Evolutionary conservation across 257 asterid genomes (phyloP), one percentile per base, ranked within the genome.

Genomic region (Pogostemon cablin): DNA sequence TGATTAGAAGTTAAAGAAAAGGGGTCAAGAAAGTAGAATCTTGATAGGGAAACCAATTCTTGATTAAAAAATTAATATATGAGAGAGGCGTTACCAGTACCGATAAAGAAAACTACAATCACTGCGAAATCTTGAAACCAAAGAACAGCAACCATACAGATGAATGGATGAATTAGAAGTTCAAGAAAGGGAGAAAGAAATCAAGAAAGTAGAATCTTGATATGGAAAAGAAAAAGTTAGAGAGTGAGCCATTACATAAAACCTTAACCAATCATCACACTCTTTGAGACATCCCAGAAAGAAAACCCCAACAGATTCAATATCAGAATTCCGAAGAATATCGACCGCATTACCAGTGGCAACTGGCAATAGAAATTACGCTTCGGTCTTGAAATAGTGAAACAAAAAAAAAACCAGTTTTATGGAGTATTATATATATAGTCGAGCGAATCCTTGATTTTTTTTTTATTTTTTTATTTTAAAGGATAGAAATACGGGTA

Each of bases 331-430:
- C 64, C 65, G 35, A 65, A 0, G 5, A 48, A 69, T 70, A 73
- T n/a, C 65, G 47, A 15, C 32, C 37, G 41, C 67, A 67, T 17
- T 52, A 39, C 48, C 37, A 52, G 50, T 60, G 46, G 3, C 4
- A 63, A 42, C 15, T 55, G 48, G 43, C 32, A 25, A 0, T 25
- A 53, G 66, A 68, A 53, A 15, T 43, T 20, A 3, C 4, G n/a
- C 3, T 4, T 47, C 52, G 17, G 12, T 65, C 48, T 52, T 43
- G 25, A 3, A 8, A 50, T 42, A 67, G 72, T 47, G 67, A 58
- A 1, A 15, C 17, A 96, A 84, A n/a, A 78, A 52, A 57, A 57
- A 39, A 38, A 57, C 34, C 47, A 56, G 32, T 41, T 20, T n/a
- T 62, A 62, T 37, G 32, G 32, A 0, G 1, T 25, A 25, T 25